phyloP scores from a whole-genome alignment of 2,329 filamentous ascomycete genomes.

The Pyrenophora seminiperda region DNA sequence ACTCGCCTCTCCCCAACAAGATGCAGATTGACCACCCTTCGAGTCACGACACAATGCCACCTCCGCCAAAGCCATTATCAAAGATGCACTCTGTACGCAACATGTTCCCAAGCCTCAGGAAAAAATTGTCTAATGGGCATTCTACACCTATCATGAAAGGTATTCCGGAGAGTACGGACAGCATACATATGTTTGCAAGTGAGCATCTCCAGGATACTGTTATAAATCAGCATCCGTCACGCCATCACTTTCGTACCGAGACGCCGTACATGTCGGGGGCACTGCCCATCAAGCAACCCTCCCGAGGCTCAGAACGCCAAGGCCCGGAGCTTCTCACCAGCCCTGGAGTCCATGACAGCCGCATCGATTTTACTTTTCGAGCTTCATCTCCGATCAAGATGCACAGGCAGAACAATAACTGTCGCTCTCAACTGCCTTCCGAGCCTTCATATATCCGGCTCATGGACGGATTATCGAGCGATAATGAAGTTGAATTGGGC shows the following conservation, averaged over 20 bases:
- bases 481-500: slow-evolving; percentile 30
- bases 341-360: slow-evolving; percentile 10
- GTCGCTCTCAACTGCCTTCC: slow-evolving; percentile 19
- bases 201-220: slow-evolving; percentile 13
- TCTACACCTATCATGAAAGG: slow-evolving; percentile 5
- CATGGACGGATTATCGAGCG: slow-evolving; percentile 36
- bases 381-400: slow-evolving; percentile 24
- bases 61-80: slow-evolving; percentile 38
- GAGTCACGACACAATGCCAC: slow-evolving; percentile 48
- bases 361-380: slow-evolving; percentile 26
- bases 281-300: slow-evolving; percentile 22
- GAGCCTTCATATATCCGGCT: slow-evolving; percentile 40
- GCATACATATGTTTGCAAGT: slow-evolving; percentile 22
- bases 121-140: slow-evolving; percentile 25
- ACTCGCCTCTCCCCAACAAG: slow-evolving; percentile 30
- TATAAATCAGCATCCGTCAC: not conserved
- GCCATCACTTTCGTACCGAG: slow-evolving; percentile 8
- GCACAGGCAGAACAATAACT: not conserved
- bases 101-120: slow-evolving; percentile 31
- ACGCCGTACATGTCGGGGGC: slow-evolving; percentile 33
- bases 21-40: slow-evolving; percentile 22
- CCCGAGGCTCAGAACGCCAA: slow-evolving; percentile 1
- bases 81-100: slow-evolving; percentile 36
- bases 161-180: not conserved
- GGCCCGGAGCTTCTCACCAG: slow-evolving; percentile 8